Evolutionary conservation across 306 rosid genomes (phyloP).

Genomic region (Neltuma alba): DNA sequence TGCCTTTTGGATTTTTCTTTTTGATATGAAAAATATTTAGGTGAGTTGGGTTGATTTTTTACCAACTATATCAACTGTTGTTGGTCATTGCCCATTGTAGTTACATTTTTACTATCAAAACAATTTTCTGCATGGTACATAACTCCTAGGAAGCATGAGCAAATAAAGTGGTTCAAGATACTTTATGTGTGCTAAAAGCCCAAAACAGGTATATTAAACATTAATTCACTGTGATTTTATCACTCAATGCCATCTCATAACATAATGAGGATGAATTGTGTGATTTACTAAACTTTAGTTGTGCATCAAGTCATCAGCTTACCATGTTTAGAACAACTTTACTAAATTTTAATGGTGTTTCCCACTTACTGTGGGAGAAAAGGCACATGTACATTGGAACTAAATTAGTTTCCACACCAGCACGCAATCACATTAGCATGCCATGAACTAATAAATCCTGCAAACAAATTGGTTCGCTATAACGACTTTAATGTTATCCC

Average conservation of each 20-base stretch:
- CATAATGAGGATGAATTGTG: neutral
- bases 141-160: too few relatives aligned
- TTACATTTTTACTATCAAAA: too few relatives aligned
- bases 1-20: too few relatives aligned
- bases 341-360: neutral
- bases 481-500: neutral
- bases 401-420: neutral
- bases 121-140: too few relatives aligned
- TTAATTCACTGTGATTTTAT: neutral
- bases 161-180: too few relatives aligned
- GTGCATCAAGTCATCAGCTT: neutral
- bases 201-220: too few relatives aligned
- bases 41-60: too few relatives aligned
- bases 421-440: neutral
- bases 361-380: neutral
- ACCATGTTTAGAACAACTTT: neutral
- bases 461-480: neutral
- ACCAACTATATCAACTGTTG: too few relatives aligned
- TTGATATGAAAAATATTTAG: too few relatives aligned
- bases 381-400: neutral
- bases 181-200: too few relatives aligned
- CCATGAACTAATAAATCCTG: neutral
- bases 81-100: too few relatives aligned
- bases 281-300: neutral
- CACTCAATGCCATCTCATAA: neutral